Evolutionary conservation across 345 rosid genomes (phyloP).

Genomic region (Theobroma cacao): DNA sequence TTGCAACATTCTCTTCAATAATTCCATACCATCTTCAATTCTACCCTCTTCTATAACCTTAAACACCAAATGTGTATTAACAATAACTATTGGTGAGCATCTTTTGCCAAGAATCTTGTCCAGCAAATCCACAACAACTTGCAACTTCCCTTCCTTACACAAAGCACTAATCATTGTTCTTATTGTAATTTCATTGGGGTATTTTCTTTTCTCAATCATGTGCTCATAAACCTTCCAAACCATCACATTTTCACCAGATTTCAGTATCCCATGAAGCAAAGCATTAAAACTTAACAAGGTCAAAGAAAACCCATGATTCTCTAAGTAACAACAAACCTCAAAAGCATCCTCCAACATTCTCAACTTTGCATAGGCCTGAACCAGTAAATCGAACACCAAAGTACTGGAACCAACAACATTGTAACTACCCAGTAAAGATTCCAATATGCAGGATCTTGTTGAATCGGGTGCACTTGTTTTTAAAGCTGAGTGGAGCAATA

Average conservation of each 20-base stretch:
- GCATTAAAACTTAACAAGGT: slow-evolving; percentile 55
- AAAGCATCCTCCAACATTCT: slow-evolving; percentile 60
- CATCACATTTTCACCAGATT: slow-evolving; percentile 44
- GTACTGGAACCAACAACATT: slow-evolving; percentile 38
- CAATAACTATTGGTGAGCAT: slow-evolving; percentile 62
- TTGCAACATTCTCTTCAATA: slow-evolving; percentile 68
- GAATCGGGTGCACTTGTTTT: slow-evolving; percentile 18
- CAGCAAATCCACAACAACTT: slow-evolving; percentile 41
- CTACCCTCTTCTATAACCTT: slow-evolving; percentile 54
- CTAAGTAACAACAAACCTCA: slow-evolving; percentile 45
- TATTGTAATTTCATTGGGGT: slow-evolving; percentile 51
- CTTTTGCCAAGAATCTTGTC: slow-evolving; percentile 67
- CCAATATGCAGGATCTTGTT: slow-evolving; percentile 33
- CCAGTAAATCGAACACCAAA: slow-evolving; percentile 59
- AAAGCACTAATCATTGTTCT: slow-evolving; percentile 50
- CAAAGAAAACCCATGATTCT: slow-evolving; percentile 44
- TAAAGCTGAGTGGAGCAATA: slow-evolving; percentile 55
- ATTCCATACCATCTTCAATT: slow-evolving; percentile 40
- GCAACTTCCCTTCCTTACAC: slow-evolving; percentile 75
- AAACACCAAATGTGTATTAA: slow-evolving; percentile 51
- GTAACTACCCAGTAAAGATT: slow-evolving; percentile 51
- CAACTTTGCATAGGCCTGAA: slow-evolving; percentile 66
- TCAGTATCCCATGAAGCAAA: slow-evolving; percentile 53
- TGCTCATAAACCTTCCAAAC: slow-evolving; percentile 73
- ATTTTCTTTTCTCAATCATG: slow-evolving; percentile 45